These are phyloP conservation scores for Phytopythium ostracodes DNA, from an alignment of 352 stramenopile genomes.

Conservation along the genomic window DNA sequence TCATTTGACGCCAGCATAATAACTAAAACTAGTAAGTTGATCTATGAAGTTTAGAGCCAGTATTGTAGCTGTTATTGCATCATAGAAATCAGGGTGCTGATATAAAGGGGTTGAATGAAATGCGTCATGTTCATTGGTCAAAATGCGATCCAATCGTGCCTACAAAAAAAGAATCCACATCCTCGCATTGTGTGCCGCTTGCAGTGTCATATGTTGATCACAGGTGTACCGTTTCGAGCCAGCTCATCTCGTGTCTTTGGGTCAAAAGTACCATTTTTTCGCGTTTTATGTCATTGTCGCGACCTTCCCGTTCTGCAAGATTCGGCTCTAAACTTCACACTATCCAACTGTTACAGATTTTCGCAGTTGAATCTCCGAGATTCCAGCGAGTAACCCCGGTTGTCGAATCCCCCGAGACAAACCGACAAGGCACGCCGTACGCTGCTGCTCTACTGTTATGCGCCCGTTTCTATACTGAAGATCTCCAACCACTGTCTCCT, in stretches of 20 bases:
- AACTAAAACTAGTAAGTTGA: neutral
- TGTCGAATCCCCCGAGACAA: neutral
- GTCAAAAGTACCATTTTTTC: neutral
- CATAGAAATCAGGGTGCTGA: neutral
- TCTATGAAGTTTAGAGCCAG: neutral
- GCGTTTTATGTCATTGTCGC: neutral
- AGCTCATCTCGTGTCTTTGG: neutral
- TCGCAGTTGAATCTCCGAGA: constrained; percentile 5
- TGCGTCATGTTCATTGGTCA: neutral
- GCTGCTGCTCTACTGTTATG: no score
- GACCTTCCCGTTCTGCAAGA: neutral
- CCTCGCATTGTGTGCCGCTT: neutral
- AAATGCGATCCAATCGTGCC: neutral
- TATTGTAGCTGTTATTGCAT: no score
- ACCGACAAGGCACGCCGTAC: neutral
- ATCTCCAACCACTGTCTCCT: neutral
- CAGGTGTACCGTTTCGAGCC: neutral
- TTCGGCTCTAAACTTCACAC: neutral
- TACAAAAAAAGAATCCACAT: neutral
- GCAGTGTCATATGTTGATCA: neutral
- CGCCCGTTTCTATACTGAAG: neutral
- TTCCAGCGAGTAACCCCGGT: neutral
- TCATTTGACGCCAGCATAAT: neutral
- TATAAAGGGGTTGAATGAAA: neutral
- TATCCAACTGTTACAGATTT: neutral